Evolutionary conservation across 1,139 yeast species (phyloP).

Genomic region (Pichia sp.): DNA sequence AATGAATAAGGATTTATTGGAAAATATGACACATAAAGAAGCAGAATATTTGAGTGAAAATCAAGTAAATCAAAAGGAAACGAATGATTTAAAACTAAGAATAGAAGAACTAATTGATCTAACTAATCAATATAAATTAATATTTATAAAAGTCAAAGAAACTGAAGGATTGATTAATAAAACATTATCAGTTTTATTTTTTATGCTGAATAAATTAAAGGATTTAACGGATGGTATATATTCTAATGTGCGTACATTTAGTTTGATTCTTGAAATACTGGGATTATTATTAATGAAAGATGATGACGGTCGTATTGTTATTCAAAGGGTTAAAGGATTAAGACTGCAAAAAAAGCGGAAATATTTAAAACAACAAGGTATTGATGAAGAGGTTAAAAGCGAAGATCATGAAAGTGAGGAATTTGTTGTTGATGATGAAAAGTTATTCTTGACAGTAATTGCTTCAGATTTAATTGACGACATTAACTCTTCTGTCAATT

Average conservation of each 20-base stretch:
- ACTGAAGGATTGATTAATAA: conserved; percentile 21
- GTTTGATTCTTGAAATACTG: conserved; percentile 66
- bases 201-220: conserved; percentile 26
- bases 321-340: conserved; percentile 67
- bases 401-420: conserved; percentile 9
- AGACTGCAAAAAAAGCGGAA: conserved; percentile 36
- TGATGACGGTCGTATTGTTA: conserved; percentile 32
- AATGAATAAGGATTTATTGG: conserved; percentile 58
- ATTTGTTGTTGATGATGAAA: conserved; percentile 19
- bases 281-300: conserved; percentile 60
- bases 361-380: conserved; percentile 1
- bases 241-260: conserved; percentile 39
- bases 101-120: conserved; percentile 52
- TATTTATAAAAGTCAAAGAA: conserved; percentile 29
- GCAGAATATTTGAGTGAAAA: conserved; percentile 52
- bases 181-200: conserved; percentile 18
- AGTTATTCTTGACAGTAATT: conserved; percentile 25
- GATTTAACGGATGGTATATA: conserved; percentile 34
- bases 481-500: conserved; percentile 23
- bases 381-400: not conserved
- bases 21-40: conserved; percentile 62
- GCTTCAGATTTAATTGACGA: conserved; percentile 30
- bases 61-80: conserved; percentile 42
- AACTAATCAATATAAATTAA: conserved; percentile 28
- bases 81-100: conserved; percentile 37